Evolutionary conservation across 106 monocot genomes (phyloP).

Genomic region (Ottelia alismoides): DNA sequence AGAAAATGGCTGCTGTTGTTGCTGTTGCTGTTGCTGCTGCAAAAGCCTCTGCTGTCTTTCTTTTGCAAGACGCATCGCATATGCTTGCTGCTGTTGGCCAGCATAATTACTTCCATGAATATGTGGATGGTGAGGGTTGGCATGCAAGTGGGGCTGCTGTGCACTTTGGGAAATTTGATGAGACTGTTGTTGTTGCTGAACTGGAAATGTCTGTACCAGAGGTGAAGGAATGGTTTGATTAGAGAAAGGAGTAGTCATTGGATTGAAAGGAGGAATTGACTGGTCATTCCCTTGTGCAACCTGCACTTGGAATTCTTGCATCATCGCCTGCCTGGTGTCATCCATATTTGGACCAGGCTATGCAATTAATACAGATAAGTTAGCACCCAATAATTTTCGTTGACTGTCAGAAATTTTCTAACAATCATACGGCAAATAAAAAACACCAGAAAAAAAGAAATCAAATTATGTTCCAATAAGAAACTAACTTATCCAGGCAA

Average conservation of each 20-base stretch:
- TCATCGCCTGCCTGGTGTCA: conserved; percentile 72
- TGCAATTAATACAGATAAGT: no score
- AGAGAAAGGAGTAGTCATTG: conserved; percentile 32
- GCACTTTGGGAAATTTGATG: conserved; percentile 40
- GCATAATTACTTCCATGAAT: conserved; percentile 41
- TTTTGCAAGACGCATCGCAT: conserved; percentile 51
- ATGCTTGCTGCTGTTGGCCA: conserved; percentile 52
- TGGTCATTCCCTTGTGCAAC: conserved; percentile 45
- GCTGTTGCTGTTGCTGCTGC: conserved; percentile 54
- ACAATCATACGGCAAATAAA: no score
- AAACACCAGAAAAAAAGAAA: no score
- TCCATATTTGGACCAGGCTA: conserved; percentile 64
- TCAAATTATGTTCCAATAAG: no score
- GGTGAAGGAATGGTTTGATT: conserved; percentile 18
- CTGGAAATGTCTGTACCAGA: conserved; percentile 37
- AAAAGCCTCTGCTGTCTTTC: conserved; percentile 58
- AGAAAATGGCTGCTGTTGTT: conserved; percentile 46
- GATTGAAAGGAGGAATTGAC: conserved; percentile 27
- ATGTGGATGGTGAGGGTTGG: conserved; percentile 37
- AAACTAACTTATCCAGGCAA: no score
- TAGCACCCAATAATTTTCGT: no score
- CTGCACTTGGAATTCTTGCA: conserved; percentile 76
- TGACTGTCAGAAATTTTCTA: no score
- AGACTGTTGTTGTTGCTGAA: conserved; percentile 39
- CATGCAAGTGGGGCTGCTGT: conserved; percentile 42